Evolutionary conservation across 805 yeast species (phyloP).

Genomic region (Kazachstania bromeliacearum): DNA sequence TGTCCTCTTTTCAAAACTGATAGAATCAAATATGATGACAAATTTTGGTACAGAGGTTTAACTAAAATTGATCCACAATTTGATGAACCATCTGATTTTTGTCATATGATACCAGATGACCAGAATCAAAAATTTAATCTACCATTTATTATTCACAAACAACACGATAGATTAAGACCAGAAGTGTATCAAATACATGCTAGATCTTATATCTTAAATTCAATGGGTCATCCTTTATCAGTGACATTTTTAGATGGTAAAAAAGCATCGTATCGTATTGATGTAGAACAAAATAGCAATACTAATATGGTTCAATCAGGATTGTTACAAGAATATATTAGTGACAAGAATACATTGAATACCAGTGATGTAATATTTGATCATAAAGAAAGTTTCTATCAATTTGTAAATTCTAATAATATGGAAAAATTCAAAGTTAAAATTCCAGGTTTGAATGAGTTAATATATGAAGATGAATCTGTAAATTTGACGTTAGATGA

Average conservation of each 20-base stretch:
- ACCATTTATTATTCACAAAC: slow-evolving; percentile 10
- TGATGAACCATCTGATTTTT: neutral
- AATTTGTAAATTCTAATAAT: slow-evolving; percentile 10
- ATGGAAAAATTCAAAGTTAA: slow-evolving; percentile 9
- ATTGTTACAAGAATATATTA: slow-evolving; percentile 9
- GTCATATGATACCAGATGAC: neutral
- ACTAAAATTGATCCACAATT: slow-evolving; percentile 1
- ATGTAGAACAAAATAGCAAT: slow-evolving; percentile 7
- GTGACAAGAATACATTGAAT: neutral
- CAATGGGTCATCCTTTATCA: slow-evolving; percentile 18
- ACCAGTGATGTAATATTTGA: slow-evolving; percentile 12
- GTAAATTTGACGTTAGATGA: slow-evolving; percentile 15
- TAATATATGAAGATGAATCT: slow-evolving; percentile 9
- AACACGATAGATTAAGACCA: slow-evolving; percentile 20
- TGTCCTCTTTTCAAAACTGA: slow-evolving; percentile 16
- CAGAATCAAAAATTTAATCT: slow-evolving; percentile 4
- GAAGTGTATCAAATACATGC: slow-evolving; percentile 28
- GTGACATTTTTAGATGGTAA: slow-evolving; percentile 19
- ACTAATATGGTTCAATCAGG: slow-evolving; percentile 20
- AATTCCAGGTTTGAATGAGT: slow-evolving; percentile 9
- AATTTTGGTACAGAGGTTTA: slow-evolving; percentile 10
- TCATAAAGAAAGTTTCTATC: slow-evolving; percentile 11
- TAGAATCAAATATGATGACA: slow-evolving; percentile 15
- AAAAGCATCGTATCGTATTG: slow-evolving; percentile 13
- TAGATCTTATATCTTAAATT: slow-evolving; percentile 16